These are phyloP conservation scores for Leccinum broughii DNA, from an alignment of 768 basidiomycete species.

Conservation along the genomic window DNA sequence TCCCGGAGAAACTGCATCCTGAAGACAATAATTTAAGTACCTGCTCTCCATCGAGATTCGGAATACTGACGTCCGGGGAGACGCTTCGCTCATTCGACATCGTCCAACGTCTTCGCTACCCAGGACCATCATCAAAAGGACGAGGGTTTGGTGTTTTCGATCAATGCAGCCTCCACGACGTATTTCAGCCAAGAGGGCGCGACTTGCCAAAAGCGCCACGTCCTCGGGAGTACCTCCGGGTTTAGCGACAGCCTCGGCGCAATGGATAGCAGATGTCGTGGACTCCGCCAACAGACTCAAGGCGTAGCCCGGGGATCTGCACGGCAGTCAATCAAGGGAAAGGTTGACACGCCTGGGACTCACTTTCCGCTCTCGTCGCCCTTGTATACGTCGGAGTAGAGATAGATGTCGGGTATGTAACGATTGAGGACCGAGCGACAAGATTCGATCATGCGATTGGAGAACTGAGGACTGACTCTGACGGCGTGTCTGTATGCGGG, in stretches of 20 bases:
- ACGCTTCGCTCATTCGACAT: conserved; percentile 83
- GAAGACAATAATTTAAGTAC: conserved; percentile 9
- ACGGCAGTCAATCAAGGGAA: background rate
- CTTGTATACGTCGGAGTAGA: conserved; percentile 98
- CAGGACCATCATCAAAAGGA: conserved; percentile 89
- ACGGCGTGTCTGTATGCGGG: conserved; percentile 77
- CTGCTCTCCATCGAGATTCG: background rate
- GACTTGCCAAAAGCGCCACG: conserved; percentile 79
- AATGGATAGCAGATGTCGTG: conserved; percentile 85
- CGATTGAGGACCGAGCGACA: conserved; percentile 91
- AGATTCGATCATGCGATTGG: conserved; percentile 96
- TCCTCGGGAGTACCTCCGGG: conserved; percentile 91
- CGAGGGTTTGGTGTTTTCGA: conserved; percentile 81
- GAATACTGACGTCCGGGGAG: conserved; percentile 72
- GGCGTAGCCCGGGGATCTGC: conserved; percentile 94
- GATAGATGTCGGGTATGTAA: conserved; percentile 96
- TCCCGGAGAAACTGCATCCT: conserved; percentile 95
- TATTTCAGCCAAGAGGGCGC: conserved; percentile 77
- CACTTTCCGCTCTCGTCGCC: conserved; percentile 97
- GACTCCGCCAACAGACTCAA: conserved; percentile 89
- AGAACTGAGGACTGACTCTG: conserved; percentile 95
- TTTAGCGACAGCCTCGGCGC: conserved; percentile 81
- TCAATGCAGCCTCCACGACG: conserved; percentile 88
- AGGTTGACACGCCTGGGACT: conserved; percentile 31
- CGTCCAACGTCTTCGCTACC: conserved; percentile 96